phyloP scores from a whole-genome alignment of 495 filamentous ascomycete genomes.

The Penicillium flavigenum region DNA sequence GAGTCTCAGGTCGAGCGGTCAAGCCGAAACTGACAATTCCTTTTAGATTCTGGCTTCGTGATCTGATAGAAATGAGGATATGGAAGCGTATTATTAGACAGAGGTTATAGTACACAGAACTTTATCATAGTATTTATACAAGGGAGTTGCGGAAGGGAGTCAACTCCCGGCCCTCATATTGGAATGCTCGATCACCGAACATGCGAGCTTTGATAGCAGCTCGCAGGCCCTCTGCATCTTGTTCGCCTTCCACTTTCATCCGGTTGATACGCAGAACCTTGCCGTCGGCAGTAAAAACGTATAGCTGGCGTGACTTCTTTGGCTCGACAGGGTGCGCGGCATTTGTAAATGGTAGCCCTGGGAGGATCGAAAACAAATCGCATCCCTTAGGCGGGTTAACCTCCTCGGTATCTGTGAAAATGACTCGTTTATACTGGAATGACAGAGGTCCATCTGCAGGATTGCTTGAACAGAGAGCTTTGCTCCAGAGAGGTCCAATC shows the following conservation, averaged over 20 bases:
- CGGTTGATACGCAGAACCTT: conserved; percentile 39
- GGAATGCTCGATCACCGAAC: conserved; percentile 36
- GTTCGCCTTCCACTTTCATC: conserved; percentile 48
- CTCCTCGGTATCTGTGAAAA: conserved; percentile 42
- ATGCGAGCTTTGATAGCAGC: conserved; percentile 47
- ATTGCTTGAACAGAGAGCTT: conserved; percentile 30
- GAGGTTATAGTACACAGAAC: conserved; percentile 12
- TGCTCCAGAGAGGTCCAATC: conserved; percentile 57
- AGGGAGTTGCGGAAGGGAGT: conserved; percentile 43
- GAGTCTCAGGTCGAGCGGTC: conserved; percentile 9
- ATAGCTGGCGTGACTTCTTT: conserved; percentile 34
- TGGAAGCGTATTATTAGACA: conserved; percentile 26
- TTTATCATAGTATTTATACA: conserved; percentile 19
- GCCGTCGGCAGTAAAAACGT: conserved; percentile 40
- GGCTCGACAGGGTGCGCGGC: conserved; percentile 28
- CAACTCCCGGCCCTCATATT: conserved; percentile 28
- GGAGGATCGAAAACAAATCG: conserved; percentile 30
- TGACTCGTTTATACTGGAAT: conserved; percentile 40
- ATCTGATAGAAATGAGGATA: conserved; percentile 22
- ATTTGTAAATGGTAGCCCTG: conserved; percentile 43
- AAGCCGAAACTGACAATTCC: conserved; percentile 7
- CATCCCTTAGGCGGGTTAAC: conserved; percentile 32
- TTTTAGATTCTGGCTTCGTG: conserved; percentile 39
- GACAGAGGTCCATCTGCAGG: conserved; percentile 13
- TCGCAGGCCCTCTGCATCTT: conserved; percentile 35